These are phyloP conservation scores for Bidens hawaiensis DNA, from an alignment of 140 eudicot genomes.

Conservation along the genomic window DNA sequence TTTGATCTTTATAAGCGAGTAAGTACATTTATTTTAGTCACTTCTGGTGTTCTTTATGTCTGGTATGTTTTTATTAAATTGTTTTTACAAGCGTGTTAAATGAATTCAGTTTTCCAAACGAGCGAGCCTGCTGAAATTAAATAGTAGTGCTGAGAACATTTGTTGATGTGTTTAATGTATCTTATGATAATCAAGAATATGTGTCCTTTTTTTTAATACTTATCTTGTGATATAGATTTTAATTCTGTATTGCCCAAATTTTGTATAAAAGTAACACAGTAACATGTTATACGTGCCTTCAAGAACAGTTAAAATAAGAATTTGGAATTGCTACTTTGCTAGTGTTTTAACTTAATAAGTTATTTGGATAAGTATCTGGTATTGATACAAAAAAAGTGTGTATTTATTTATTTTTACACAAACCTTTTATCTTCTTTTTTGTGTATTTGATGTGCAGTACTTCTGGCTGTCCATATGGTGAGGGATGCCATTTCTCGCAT, in stretches of 20 bases:
- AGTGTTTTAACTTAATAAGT: too few relatives aligned
- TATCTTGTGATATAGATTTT: not conserved
- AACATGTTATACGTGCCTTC: not conserved
- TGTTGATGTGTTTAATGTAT: not conserved
- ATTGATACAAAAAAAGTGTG: not conserved
- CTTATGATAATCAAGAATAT: too few relatives aligned
- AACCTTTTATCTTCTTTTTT: not conserved
- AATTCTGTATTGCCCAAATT: not conserved
- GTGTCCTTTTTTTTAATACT: too few relatives aligned
- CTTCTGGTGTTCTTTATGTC: slow-evolving; percentile 4
- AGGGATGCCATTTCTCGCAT: slow-evolving; percentile 79
- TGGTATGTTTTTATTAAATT: not conserved
- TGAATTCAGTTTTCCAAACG: not conserved
- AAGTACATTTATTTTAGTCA: not conserved
- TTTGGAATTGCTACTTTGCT: too few relatives aligned
- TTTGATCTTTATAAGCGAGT: not conserved
- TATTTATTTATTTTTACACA: slow-evolving; percentile 5
- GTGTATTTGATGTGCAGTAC: slow-evolving; percentile 47
- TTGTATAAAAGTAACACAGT: not conserved
- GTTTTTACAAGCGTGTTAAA: too few relatives aligned
- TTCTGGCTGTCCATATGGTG: slow-evolving; percentile 90
- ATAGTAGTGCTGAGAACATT: not conserved
- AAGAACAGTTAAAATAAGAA: not conserved
- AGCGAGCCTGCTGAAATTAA: not conserved
- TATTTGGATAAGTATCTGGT: not conserved